phyloP scores from a whole-genome alignment of 2,329 filamentous ascomycete species.

The Pseudogymnoascus sp. region DNA sequence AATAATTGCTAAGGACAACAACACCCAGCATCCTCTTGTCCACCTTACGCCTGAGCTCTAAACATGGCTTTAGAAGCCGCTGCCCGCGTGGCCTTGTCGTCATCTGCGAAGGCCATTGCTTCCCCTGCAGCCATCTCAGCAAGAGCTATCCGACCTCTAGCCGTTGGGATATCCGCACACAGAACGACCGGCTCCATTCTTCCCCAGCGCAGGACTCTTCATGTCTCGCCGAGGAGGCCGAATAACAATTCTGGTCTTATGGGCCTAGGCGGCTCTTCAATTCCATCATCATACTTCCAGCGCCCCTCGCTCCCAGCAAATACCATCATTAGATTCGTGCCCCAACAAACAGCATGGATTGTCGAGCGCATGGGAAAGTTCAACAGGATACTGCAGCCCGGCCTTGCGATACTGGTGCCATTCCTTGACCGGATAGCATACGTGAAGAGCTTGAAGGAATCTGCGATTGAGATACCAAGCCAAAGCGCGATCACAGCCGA shows the following conservation, averaged over 20 bases:
- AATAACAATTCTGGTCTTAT: conserved; percentile 25
- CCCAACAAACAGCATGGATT: conserved; percentile 99
- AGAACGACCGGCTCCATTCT: conserved; percentile 6
- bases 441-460: conserved; percentile 95
- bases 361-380: conserved; percentile 99
- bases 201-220: conserved; percentile 24
- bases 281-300: conserved; percentile 74
- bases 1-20: conserved; percentile 6
- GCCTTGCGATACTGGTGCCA: conserved; percentile 79
- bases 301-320: conserved; percentile 73
- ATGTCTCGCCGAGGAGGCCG: conserved; percentile 18
- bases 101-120: conserved; percentile 15
- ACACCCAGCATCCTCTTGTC: background rate
- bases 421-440: conserved; percentile 95
- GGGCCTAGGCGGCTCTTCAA: conserved; percentile 29
- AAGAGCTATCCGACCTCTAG: conserved; percentile 16
- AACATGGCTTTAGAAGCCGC: conserved; percentile 12
- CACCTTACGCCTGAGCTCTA: background rate
- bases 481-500: conserved; percentile 98
- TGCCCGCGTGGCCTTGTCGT: conserved; percentile 20
- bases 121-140: conserved; percentile 15
- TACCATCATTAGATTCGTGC: conserved; percentile 91
- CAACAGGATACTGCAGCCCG: conserved; percentile 84
- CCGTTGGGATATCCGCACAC: conserved; percentile 16
- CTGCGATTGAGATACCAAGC: conserved; percentile 91